Evolutionary conservation across 2,329 filamentous ascomycete species (phyloP).

Genomic region (Colletotrichum sp.): DNA sequence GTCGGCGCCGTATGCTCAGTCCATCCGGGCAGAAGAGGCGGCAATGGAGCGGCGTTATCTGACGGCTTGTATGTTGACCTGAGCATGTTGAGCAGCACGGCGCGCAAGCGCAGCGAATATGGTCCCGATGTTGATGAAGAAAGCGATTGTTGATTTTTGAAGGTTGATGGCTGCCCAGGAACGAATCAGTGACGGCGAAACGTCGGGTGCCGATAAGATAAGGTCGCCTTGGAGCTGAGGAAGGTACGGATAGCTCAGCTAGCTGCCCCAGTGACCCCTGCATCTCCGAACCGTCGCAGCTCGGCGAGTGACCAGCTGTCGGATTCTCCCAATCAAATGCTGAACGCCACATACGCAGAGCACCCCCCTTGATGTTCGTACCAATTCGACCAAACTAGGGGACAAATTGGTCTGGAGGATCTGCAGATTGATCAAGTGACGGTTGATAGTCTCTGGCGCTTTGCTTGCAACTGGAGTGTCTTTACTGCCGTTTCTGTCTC

Average conservation of each 20-base stretch:
- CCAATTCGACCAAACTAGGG: neutral
- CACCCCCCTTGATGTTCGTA: neutral
- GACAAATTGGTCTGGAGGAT: neutral
- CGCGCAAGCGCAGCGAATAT: neutral
- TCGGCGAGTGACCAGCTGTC: neutral
- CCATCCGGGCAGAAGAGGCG: conserved; percentile 81
- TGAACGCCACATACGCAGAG: neutral
- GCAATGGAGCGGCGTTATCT: conserved; percentile 38
- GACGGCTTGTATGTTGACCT: conserved; percentile 78
- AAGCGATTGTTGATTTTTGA: neutral
- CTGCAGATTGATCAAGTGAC: conserved; percentile 15
- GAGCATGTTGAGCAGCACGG: conserved; percentile 57
- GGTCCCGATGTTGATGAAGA: neutral
- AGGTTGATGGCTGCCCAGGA: neutral
- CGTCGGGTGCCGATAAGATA: conserved; percentile 9
- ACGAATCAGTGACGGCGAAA: neutral
- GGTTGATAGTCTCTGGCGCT: neutral
- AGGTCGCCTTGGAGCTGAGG: neutral
- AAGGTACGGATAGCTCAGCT: neutral
- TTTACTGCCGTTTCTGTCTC: neutral
- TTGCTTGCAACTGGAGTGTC: neutral
- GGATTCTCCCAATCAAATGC: neutral
- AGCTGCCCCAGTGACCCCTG: neutral
- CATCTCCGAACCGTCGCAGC: neutral
- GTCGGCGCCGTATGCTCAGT: conserved; percentile 91